Conservation (phyloP, 169 alveolate genomes). For the Eimeria sp. region DNA sequence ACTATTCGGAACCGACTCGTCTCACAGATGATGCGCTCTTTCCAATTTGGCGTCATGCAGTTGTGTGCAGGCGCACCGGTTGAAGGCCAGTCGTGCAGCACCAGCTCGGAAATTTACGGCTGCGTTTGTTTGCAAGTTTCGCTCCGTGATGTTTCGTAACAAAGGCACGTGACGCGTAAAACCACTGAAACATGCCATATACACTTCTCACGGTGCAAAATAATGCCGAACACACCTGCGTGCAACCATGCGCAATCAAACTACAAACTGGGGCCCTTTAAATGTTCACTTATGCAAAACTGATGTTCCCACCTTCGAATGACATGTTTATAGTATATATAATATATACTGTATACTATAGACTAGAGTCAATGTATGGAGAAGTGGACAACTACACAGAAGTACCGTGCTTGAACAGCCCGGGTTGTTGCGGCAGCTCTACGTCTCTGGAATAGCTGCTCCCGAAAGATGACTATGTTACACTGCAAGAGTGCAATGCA, state of each 20-base stretch:
- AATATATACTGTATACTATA: neutral
- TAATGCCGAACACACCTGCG: neutral
- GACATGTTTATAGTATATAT: no score
- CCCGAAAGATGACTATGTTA: neutral
- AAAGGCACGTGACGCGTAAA: neutral
- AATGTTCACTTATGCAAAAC: neutral
- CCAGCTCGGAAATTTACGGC: neutral
- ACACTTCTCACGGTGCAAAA: neutral
- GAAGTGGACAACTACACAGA: neutral
- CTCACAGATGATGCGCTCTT: neutral
- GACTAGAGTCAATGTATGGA: neutral
- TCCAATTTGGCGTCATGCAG: neutral
- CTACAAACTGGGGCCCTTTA: neutral
- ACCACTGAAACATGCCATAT: neutral
- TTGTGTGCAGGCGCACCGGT: neutral
- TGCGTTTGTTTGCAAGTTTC: neutral
- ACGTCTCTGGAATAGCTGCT: neutral
- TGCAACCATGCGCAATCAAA: neutral
- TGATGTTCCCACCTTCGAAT: neutral
- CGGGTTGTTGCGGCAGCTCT: neutral
- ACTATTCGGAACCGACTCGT: neutral
- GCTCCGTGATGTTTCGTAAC: neutral
- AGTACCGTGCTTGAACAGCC: neutral
- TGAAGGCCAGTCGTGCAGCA: neutral
- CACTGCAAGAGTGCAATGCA: neutral